Base-by-base conservation (phyloP, 2,329 filamentous ascomycete genomes). In the Chaetomiaceae sp. region DNA sequence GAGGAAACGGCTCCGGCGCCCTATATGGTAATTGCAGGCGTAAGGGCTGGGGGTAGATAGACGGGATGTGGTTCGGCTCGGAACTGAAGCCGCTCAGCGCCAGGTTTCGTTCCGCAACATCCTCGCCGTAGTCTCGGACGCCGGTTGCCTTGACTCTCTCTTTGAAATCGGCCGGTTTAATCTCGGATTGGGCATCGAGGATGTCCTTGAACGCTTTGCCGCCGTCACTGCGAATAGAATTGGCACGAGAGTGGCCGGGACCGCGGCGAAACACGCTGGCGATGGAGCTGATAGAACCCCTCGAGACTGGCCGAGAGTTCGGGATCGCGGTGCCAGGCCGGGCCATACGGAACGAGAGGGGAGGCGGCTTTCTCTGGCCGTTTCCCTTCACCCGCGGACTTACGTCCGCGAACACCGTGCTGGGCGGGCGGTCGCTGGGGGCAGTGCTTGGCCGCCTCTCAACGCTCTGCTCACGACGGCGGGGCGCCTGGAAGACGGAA, bases 31-130 rank as follows among this genome's bases (percentile, higher is more conserved):
- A 36, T 22, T 15, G 18, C 10, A 26, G 19, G 14, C 49, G 47
- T 8, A 32, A 15, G 8, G 51, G 36, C 11, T 49, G 52, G 9
- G 64, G 56, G 50, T 71, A 68, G 24, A 66, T 69, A 2, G 63
- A 62, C 20, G 62, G 60, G 0, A 65, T 63, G 10, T 62, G 63
- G 10, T 58, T 45, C 2, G 65, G 67, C 7, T 61, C 54, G 6
- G 68, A 50, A 42, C 67, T 54, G 29, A 60, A 50, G 1, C 57
- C 55, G 36, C 67, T 72, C 19, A 65, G 59, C 4, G 60, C 62
- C 37, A 79, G 65, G 50, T 84, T 84, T 27, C 81, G 69, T 52
- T 82, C 78, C 2, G 78, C 79, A 2, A 83, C 78, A 57, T 83
- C 79, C 58, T 84, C 81, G n/a, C 75, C 79, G 53, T 79, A 82